These are phyloP conservation scores for Lithohypha guttulata DNA, from an alignment of 2,329 filamentous ascomycete species.

Conservation along the genomic window DNA sequence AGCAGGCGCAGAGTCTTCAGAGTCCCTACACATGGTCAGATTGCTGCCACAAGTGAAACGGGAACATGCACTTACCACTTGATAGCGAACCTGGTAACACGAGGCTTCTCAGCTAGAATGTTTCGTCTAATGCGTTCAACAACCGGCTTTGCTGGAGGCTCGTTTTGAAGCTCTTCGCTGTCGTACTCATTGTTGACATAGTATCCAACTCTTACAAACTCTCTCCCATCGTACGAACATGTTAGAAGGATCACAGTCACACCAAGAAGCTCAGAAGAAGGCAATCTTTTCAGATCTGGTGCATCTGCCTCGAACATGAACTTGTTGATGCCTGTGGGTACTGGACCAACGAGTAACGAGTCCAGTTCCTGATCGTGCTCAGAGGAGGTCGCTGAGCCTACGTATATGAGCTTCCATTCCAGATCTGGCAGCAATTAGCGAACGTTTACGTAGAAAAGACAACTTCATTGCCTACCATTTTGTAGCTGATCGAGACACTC, in stretches of 20 bases:
- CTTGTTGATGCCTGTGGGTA: slow-evolving; percentile 95
- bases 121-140: slow-evolving; percentile 88
- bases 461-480: slow-evolving; percentile 53
- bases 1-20: slow-evolving; percentile 88
- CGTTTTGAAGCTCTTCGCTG: slow-evolving; percentile 73
- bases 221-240: slow-evolving; percentile 89
- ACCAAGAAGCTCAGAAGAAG: slow-evolving; percentile 86
- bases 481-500: slow-evolving; percentile 91
- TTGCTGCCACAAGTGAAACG: not conserved
- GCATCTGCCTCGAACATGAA: slow-evolving; percentile 95
- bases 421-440: too few relatives aligned
- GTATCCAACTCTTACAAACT: slow-evolving; percentile 97
- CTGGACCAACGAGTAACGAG: slow-evolving; percentile 90
- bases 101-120: slow-evolving; percentile 90
- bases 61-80: slow-evolving; percentile 63
- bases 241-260: slow-evolving; percentile 95
- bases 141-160: slow-evolving; percentile 83
- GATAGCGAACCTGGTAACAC: slow-evolving; percentile 94
- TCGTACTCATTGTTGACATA: slow-evolving; percentile 99
- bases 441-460: too few relatives aligned
- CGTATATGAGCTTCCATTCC: slow-evolving; percentile 98
- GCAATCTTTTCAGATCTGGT: slow-evolving; percentile 81
- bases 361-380: slow-evolving; percentile 98
- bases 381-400: slow-evolving; percentile 92
- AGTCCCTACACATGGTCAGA: slow-evolving; percentile 56